Base-by-base conservation (phyloP, 257 asterid genomes). In the Oldenlandia corymbosa region DNA sequence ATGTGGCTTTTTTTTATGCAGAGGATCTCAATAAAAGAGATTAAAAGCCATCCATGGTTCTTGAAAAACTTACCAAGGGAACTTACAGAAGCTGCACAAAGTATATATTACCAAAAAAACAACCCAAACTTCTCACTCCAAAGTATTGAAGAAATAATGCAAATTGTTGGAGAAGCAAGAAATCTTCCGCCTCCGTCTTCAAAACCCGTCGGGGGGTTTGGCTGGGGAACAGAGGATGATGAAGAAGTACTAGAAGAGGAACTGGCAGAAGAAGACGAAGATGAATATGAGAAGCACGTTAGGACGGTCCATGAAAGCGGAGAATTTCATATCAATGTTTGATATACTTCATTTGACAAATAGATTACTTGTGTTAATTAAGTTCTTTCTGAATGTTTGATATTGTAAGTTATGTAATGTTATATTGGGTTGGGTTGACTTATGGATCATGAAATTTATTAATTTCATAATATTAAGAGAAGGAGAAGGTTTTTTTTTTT, bases 1-100 rank as follows among this genome's bases (percentile, higher is more conserved):
- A n/a, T 34, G 4, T 34, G 39, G 6, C 9, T 34, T 24, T 11
- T 12, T 58, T 8, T 2, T 62, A 17, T 68, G 77, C 78, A 85
- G 96, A 81, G 96, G 65, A 69, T 88, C 49, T 64, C 91, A 16
- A 71, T 85, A 41, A 80, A 80, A 59, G 88, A 88, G 16, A 81
- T 88, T 67, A 88, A 83, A 73, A 57, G 75, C 17, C 94, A 88
- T 70, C 91, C 91, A 32, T 88, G 96, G 96, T 88, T 88, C 62
- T 60, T 88, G 73, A 88, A 88, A 67, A 76, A 73, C 69, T 18
- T 72, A 28, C 75, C 75, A 21, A 65, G 65, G 20, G 78, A 72
- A 43, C 58, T 72, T 28, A 46, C 66, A 2, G 75, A 76, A 47
- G 30, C 68, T 23, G 54, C 89, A 48, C 96, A 88, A 73, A 81